Conservation (phyloP, 495 filamentous ascomycete species). For the Penicillium lagena region DNA sequence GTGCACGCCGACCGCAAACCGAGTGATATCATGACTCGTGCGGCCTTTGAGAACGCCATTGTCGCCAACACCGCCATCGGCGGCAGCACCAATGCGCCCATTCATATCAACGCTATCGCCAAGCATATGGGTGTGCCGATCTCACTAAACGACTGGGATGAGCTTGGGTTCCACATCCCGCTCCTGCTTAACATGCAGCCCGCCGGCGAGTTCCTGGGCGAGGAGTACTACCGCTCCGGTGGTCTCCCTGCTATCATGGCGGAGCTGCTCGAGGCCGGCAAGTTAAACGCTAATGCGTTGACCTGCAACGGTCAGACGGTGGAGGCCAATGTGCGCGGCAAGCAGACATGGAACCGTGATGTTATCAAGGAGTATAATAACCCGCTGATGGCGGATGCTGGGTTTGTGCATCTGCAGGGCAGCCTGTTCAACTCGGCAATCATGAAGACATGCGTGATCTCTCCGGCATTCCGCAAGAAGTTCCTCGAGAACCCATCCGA, state of each 20-base stretch:
- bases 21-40: slow-evolving; percentile 48
- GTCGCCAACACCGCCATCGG: slow-evolving; percentile 48
- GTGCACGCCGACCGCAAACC: slow-evolving; percentile 47
- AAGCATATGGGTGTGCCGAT: slow-evolving; percentile 47
- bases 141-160: slow-evolving; percentile 48
- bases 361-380: slow-evolving; percentile 39
- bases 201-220: slow-evolving; percentile 43
- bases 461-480: slow-evolving; percentile 35
- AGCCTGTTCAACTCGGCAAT: slow-evolving; percentile 49
- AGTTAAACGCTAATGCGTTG: slow-evolving; percentile 30
- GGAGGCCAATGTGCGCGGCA: slow-evolving; percentile 33
- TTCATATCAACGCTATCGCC: slow-evolving; percentile 50
- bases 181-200: slow-evolving; percentile 50
- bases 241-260: slow-evolving; percentile 50
- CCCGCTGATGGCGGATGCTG: slow-evolving; percentile 42
- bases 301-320: slow-evolving; percentile 40
- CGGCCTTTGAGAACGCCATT: slow-evolving; percentile 52
- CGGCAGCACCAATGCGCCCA: slow-evolving; percentile 51
- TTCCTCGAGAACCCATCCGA: slow-evolving; percentile 45
- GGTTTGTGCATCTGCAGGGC: slow-evolving; percentile 45
- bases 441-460: slow-evolving; percentile 53
- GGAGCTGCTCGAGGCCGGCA: slow-evolving; percentile 42
- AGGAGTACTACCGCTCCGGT: slow-evolving; percentile 48
- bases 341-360: slow-evolving; percentile 37
- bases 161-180: slow-evolving; percentile 40